Conservation (phyloP, 2,329 filamentous ascomycete genomes). For the Diaporthe aspalathi region DNA sequence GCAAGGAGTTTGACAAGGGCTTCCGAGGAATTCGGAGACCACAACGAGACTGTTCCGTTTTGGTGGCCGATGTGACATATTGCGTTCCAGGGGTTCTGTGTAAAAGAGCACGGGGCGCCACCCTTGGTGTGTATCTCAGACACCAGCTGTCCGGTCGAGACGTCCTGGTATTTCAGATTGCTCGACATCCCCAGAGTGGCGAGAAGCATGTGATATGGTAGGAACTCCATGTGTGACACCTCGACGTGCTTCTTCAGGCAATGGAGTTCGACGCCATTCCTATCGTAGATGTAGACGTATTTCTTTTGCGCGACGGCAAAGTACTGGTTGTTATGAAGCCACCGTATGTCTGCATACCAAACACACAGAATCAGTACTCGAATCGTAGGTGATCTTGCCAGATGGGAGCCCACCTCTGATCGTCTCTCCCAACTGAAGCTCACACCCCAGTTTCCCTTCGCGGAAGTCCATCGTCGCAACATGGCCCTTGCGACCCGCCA, state of each 20-base stretch:
- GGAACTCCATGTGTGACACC: constrained; percentile 92
- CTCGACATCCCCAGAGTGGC: constrained; percentile 86
- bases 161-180: constrained; percentile 93
- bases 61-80: constrained; percentile 93
- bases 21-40: constrained; percentile 91
- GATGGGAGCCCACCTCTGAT: constrained; percentile 61
- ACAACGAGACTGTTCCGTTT: constrained; percentile 93
- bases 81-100: constrained; percentile 92
- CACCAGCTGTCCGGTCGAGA: constrained; percentile 90
- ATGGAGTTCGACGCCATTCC: constrained; percentile 90
- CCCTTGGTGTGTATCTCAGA: constrained; percentile 86
- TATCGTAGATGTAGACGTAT: constrained; percentile 96
- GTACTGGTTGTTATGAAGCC: constrained; percentile 93
- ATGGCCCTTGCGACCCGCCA: constrained; percentile 93
- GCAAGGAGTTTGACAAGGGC: constrained; percentile 92
- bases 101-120: constrained; percentile 84
- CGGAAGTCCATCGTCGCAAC: constrained; percentile 97
- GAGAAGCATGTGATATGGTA: constrained; percentile 95
- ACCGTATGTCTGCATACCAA: constrained; percentile 74
- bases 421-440: constrained; percentile 91
- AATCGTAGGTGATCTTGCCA: background rate
- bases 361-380: background rate
- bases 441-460: constrained; percentile 88
- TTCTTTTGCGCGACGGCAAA: constrained; percentile 98
- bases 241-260: constrained; percentile 91